These are phyloP conservation scores for Amylostereum chailletii DNA, from an alignment of 1,284 basidiomycete species.

Conservation along the genomic window DNA sequence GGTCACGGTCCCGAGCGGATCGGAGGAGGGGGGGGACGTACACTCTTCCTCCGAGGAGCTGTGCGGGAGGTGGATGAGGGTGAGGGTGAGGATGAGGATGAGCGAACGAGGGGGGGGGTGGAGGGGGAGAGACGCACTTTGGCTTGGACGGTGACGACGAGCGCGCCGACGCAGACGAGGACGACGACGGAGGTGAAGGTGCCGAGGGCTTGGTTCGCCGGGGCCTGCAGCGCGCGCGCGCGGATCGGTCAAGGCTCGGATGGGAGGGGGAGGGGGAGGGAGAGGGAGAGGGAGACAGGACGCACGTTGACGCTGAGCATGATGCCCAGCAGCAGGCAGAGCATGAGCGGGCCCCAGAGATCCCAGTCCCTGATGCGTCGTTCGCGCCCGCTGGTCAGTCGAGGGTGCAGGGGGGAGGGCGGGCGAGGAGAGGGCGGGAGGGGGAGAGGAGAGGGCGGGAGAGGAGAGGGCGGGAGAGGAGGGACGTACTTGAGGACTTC, in stretches of 20 bases:
- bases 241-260: conserved; percentile 4
- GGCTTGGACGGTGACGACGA: conserved; percentile 87
- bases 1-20: conserved; percentile 1
- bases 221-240: conserved; percentile 47
- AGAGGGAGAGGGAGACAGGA: conserved; percentile 6
- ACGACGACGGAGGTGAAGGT: conserved; percentile 91
- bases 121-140: conserved; percentile 43
- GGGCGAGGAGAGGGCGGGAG: too few relatives aligned
- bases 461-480: neutral
- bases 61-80: conserved; percentile 1
- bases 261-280: too few relatives aligned
- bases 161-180: conserved; percentile 81
- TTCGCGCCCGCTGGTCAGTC: neutral
- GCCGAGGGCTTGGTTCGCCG: conserved; percentile 72
- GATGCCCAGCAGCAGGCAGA: conserved; percentile 79
- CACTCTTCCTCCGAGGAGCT: conserved; percentile 93
- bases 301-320: conserved; percentile 84
- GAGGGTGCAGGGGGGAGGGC: too few relatives aligned
- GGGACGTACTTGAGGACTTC: conserved; percentile 62
- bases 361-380: conserved; percentile 76
- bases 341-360: conserved; percentile 87
- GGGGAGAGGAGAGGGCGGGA: too few relatives aligned
- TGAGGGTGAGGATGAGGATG: neutral
- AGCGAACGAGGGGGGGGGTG: conserved; percentile 7
- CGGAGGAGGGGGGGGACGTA: conserved; percentile 28